Evolutionary conservation across 208 protist genomes (phyloP).

Genomic region (Crithidia acanthocephali): DNA sequence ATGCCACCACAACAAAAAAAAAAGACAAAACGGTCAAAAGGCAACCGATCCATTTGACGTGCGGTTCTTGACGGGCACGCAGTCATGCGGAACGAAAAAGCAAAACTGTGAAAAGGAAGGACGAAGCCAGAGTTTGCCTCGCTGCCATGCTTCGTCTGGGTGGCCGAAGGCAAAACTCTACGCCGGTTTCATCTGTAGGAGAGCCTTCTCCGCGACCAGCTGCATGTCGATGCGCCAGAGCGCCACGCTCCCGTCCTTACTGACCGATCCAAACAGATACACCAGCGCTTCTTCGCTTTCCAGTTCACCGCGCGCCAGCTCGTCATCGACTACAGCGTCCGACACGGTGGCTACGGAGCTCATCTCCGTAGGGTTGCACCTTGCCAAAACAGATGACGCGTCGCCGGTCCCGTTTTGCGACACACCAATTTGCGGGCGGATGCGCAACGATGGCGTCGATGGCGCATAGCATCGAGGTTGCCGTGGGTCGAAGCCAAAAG

Average conservation of each 20-base stretch:
- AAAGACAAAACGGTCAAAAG: too few species aligned
- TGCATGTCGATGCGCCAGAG: slow-evolving; percentile 80
- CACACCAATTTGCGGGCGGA: not conserved
- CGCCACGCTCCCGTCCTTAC: slow-evolving; percentile 68
- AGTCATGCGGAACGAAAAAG: too few species aligned
- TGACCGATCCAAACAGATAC: slow-evolving; percentile 72
- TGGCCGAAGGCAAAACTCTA: too few species aligned
- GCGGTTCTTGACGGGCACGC: too few species aligned
- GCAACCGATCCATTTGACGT: too few species aligned
- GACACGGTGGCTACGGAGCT: not conserved
- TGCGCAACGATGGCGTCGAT: not conserved
- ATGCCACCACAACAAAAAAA: too few species aligned
- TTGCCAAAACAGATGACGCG: not conserved
- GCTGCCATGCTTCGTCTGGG: too few species aligned
- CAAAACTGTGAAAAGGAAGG: too few species aligned
- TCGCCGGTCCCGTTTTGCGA: too few species aligned
- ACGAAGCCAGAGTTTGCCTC: too few species aligned
- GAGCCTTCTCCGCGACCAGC: slow-evolving; percentile 23
- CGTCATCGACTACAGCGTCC: not conserved
- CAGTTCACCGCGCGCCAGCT: not conserved
- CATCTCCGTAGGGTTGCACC: not conserved
- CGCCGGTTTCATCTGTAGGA: too few species aligned
- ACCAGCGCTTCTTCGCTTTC: slow-evolving; percentile 32
- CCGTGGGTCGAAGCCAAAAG: slow-evolving; percentile 75
- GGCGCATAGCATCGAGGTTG: slow-evolving; percentile 43